Base-by-base conservation (phyloP, 345 rosid genomes). In the Eucalyptus curtisii region DNA sequence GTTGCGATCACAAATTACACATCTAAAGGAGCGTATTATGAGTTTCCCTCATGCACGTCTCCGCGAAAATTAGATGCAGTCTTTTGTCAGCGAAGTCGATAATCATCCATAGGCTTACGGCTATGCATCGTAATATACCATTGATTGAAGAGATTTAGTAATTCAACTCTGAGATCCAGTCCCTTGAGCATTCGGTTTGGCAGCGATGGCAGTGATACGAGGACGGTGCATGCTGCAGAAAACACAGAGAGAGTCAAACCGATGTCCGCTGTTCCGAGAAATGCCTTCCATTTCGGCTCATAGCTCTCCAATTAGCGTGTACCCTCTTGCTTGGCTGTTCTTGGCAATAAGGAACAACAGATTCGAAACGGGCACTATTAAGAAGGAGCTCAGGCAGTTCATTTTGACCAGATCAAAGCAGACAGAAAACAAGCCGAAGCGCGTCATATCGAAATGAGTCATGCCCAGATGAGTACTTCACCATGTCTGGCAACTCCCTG, bases 331-430 rank as follows among this genome's bases (percentile, higher is more conserved):
- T 10, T 40, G 82, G 27, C 82, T 5, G 25, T 10, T 76, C 1
- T 37, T 37, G 14, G 1, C 20, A 5, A 37, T 37, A 37, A 2
- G 20, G 45, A 3, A 37, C 27, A 0, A 37, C 25, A 19, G 3
- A 37, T 37, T 76, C 84, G 47, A 11, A 76, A 13, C 84, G 15
- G 84, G 84, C 27, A 76, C 27, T 40, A 42, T 20, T 12, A 40
- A 6, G 47, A 20, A 12, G 84, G 84, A 40, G 84, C 84, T 40
- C 47, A 40, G 84, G 47, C 13, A 9, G 27, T 19, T 40, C 13
- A 40, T 9, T 76, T 76, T 37, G 45, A 71, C 45, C 82, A 24
- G 5, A 2, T 37, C 82, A 20, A 76, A 76, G 82, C 47, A 37
- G 27, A 19, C 27, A 20, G 13, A 3, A 71, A 76, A 37, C 82